These are phyloP conservation scores for Fusarium penzigii DNA, from an alignment of 2,329 filamentous ascomycete genomes.

Conservation along the genomic window DNA sequence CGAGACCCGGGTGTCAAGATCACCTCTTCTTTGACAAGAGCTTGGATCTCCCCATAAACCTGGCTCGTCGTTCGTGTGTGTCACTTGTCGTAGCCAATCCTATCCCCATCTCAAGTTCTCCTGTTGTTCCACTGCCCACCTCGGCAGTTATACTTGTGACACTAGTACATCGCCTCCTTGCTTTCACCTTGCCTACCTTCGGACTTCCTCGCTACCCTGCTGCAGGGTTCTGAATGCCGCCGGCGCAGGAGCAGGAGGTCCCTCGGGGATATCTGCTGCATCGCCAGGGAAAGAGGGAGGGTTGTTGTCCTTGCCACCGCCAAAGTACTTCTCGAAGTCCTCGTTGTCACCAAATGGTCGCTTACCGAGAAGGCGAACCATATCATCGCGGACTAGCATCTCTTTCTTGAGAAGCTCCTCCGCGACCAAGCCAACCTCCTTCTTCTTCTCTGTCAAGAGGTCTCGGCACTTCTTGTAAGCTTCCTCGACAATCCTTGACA, in stretches of 20 bases:
- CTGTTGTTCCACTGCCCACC: background rate
- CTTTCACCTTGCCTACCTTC: constrained; percentile 2
- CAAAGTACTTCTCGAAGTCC: constrained; percentile 95
- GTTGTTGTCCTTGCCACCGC: constrained; percentile 58
- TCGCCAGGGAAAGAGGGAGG: constrained; percentile 56
- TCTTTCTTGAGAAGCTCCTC: constrained; percentile 94
- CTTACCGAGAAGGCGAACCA: constrained; percentile 83
- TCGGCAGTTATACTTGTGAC: background rate
- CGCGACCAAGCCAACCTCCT: constrained; percentile 83
- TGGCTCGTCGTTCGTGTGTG: constrained; percentile 8
- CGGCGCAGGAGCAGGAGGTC: constrained; percentile 39
- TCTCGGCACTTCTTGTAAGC: constrained; percentile 90
- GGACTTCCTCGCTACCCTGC: constrained; percentile 13
- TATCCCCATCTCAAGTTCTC: constrained; percentile 21
- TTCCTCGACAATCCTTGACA: constrained; percentile 86
- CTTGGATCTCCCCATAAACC: constrained; percentile 5
- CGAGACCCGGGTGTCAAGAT: background rate
- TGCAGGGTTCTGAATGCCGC: constrained; percentile 36
- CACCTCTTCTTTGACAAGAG: background rate
- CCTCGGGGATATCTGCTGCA: constrained; percentile 40
- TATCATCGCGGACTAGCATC: constrained; percentile 86
- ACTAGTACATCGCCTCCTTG: background rate
- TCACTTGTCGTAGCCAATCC: constrained; percentile 22
- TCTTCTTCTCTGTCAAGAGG: constrained; percentile 81
- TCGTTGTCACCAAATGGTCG: constrained; percentile 79